phyloP scores from a whole-genome alignment of 441 rosid species.

The Arabidopsis hybrid region DNA sequence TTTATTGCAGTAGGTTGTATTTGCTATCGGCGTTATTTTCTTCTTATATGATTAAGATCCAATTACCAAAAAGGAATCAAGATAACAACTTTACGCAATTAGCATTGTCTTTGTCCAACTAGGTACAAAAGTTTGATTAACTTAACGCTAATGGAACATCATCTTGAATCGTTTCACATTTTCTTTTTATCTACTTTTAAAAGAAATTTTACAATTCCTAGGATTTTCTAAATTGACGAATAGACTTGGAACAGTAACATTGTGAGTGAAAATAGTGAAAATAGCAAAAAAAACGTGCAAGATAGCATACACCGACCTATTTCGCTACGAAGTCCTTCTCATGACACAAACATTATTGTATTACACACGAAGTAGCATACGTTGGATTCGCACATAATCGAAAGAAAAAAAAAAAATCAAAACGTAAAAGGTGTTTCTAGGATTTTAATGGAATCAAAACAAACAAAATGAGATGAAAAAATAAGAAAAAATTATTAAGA shows the following conservation, averaged over 20 bases:
- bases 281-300: slow-evolving; percentile 30
- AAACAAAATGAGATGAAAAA: neutral
- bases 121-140: slow-evolving; percentile 21
- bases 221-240: slow-evolving; percentile 36
- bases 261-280: neutral
- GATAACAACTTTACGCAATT: neutral
- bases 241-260: neutral
- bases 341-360: slow-evolving; percentile 10
- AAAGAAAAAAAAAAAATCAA: neutral
- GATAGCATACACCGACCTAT: slow-evolving; percentile 32
- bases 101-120: slow-evolving; percentile 29
- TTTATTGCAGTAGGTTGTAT: slow-evolving; percentile 2
- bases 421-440: neutral
- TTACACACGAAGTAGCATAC: slow-evolving; percentile 10
- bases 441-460: slow-evolving; percentile 1
- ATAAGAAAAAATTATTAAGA: neutral
- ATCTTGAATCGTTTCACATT: slow-evolving; percentile 8
- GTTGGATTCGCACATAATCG: slow-evolving; percentile 3
- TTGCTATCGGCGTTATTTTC: slow-evolving; percentile 6
- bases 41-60: neutral
- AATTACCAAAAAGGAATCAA: neutral
- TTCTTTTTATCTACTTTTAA: slow-evolving; percentile 7
- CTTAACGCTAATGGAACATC: slow-evolving; percentile 1
- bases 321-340: slow-evolving; percentile 6
- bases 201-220: slow-evolving; percentile 21